phyloP scores from a whole-genome alignment of 768 basidiomycete genomes.

The Collybia sordida region DNA sequence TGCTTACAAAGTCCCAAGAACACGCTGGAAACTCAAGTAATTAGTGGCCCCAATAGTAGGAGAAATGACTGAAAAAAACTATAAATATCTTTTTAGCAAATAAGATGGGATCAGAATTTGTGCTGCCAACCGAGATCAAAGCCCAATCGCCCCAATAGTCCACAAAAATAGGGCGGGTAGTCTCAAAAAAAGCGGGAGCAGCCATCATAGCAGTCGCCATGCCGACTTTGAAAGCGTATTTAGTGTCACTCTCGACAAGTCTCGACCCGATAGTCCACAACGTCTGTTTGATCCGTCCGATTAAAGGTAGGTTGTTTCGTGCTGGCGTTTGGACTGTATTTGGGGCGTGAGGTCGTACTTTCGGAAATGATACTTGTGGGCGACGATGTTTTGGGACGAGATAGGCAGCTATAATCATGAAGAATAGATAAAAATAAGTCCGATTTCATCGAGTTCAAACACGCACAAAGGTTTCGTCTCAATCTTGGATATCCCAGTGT shows the following conservation, averaged over 20 bases:
- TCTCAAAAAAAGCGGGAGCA: slow-evolving; percentile 83
- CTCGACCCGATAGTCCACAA: slow-evolving; percentile 72
- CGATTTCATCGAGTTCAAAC: not conserved
- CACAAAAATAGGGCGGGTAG: slow-evolving; percentile 74
- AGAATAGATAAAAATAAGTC: not conserved
- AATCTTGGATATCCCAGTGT: slow-evolving; percentile 8
- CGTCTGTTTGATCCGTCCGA: slow-evolving; percentile 63
- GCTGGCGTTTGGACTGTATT: slow-evolving; percentile 83
- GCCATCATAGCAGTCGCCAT: slow-evolving; percentile 82
- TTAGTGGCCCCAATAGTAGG: slow-evolving; percentile 93
- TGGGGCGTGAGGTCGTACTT: slow-evolving; percentile 78
- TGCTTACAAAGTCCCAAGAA: slow-evolving; percentile 80
- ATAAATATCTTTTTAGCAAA: not conserved
- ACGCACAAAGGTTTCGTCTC: slow-evolving; percentile 39
- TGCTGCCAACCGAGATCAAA: slow-evolving; percentile 75
- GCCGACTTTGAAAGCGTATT: slow-evolving; percentile 87
- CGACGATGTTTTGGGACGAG: slow-evolving; percentile 49
- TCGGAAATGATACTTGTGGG: slow-evolving; percentile 72
- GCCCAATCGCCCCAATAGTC: slow-evolving; percentile 94
- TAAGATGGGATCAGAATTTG: not conserved
- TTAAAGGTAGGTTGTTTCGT: slow-evolving; percentile 52
- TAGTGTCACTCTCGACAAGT: slow-evolving; percentile 71
- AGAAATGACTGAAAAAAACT: slow-evolving; percentile 91
- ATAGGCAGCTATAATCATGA: slow-evolving; percentile 41
- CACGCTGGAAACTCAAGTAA: slow-evolving; percentile 77